These are phyloP conservation scores for Ganoderma sinense DNA, from an alignment of 1,284 basidiomycete genomes.

Conservation along the genomic window DNA sequence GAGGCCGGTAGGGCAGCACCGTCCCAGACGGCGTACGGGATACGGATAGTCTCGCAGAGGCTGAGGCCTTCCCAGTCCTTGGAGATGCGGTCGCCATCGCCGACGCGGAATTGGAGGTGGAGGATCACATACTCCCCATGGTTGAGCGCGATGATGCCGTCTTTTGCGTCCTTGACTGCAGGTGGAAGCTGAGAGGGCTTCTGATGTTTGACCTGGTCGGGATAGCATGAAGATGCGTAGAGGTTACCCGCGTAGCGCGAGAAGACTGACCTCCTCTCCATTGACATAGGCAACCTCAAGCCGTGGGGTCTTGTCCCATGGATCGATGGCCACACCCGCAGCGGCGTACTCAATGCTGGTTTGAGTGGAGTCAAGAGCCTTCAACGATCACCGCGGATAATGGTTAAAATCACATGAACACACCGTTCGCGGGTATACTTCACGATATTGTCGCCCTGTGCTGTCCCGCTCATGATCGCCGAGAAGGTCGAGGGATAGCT, in stretches of 20 bases:
- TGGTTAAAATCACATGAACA: not conserved
- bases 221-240: not conserved
- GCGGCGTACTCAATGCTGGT: conserved; percentile 10
- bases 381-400: too few relatives aligned
- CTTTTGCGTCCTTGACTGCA: conserved; percentile 11
- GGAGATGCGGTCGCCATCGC: conserved; percentile 15
- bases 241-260: not conserved
- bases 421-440: conserved; percentile 15
- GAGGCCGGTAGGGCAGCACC: conserved; percentile 6
- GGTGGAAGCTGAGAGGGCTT: not conserved
- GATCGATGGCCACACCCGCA: conserved; percentile 17
- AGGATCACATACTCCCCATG: conserved; percentile 19
- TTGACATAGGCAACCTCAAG: conserved; percentile 14
- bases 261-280: conserved; percentile 13
- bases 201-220: conserved; percentile 6
- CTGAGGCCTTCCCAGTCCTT: conserved; percentile 22
- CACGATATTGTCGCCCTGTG: conserved; percentile 13
- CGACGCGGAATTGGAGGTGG: conserved; percentile 24
- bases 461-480: conserved; percentile 4
- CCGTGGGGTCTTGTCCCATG: conserved; percentile 18
- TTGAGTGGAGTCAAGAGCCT: not conserved
- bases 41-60: conserved; percentile 10
- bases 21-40: conserved; percentile 21
- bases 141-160: conserved; percentile 15
- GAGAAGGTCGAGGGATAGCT: conserved; percentile 11